Evolutionary conservation across 2,329 filamentous ascomycete species (phyloP), one percentile per base, ranked within the genome.

Genomic region (Pseudogymnoascus sp.): DNA sequence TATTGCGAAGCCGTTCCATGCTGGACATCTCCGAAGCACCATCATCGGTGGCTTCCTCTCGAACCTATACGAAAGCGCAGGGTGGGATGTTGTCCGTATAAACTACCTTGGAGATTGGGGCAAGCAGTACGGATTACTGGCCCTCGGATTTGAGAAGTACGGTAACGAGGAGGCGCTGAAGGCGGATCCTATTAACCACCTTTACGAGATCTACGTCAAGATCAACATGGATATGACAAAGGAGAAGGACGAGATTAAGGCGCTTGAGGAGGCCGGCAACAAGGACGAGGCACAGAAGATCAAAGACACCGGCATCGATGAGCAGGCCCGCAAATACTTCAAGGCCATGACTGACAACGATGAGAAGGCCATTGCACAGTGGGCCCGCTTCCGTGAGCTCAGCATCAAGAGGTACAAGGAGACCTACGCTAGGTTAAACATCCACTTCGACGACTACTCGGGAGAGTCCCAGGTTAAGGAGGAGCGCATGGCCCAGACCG

Each of bases 61-160:
- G 21, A 90, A 90, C 69, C 72, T 91, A 2, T 89, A 91, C 72
- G 79, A 87, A 69, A 79, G 75, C 16, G 84, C 85, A 60, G 89
- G 88, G 18, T 91, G 87, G 85, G 84, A 91, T 37, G 87, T 90
- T 0, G 75, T 85, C 49, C 80, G 84, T 23, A 82, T 91, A 78
- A 91, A 91, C 75, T 92, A 91, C 71, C 80, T 91, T 0, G 89
- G 89, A 37, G 89, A 92, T 72, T 92, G 89, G 89, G 89, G 89
- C 23, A 89, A 88, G 75, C 87, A 89, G 70, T 89, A 82, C 59
- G 82, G 82, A 64, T 80, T 91, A 7, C 76, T 91, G 43, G 89
- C 89, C 3, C 80, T 93, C 63, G 89, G 88, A 0, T 95, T 88
- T 73, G 82, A 90, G 72, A 85, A 84, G 70, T 93, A 88, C 72